Percentiles rank a stretch among this genome's conserved stretches.
phyloP scores from a whole-genome alignment of 805 yeast species.

The Ogataea ramenticola region DNA sequence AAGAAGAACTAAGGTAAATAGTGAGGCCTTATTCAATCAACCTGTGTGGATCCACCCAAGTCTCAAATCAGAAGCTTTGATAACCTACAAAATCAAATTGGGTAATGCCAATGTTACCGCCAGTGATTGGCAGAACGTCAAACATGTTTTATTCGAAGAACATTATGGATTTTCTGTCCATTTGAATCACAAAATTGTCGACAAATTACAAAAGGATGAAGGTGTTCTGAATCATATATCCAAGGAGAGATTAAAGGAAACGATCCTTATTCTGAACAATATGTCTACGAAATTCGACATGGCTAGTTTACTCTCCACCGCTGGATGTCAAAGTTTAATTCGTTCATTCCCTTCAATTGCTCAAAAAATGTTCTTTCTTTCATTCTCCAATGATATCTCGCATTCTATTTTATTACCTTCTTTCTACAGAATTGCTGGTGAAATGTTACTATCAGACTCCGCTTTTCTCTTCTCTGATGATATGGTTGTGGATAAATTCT shows the following conservation, averaged over 20 bases:
- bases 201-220: constrained; percentile 10
- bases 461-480: constrained; percentile 1
- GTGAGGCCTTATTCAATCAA: not conserved
- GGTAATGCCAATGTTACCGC: constrained; percentile 17
- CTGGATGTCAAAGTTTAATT: not conserved
- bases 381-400: constrained; percentile 16
- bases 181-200: constrained; percentile 15
- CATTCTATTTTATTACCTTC: constrained; percentile 18
- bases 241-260: constrained; percentile 6
- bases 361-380: constrained; percentile 11
- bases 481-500: constrained; percentile 9
- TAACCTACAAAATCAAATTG: constrained; percentile 20
- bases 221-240: not conserved
- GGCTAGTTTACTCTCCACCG: not conserved
- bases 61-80: constrained; percentile 21
- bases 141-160: constrained; percentile 21
- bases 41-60: constrained; percentile 28
- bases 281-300: not conserved
- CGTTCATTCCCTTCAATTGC: constrained; percentile 16
- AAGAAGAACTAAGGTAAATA: not conserved
- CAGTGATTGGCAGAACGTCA: constrained; percentile 14
- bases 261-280: not conserved
- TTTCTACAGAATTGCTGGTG: constrained; percentile 20
- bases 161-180: constrained; percentile 8
- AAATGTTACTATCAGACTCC: constrained; percentile 8